A percentile compares a stretch with the other conserved stretches of the same genome.
These are phyloP conservation scores for Lodderomyces jiufengensis DNA, from an alignment of 1,139 yeast species.

Conservation along the genomic window DNA sequence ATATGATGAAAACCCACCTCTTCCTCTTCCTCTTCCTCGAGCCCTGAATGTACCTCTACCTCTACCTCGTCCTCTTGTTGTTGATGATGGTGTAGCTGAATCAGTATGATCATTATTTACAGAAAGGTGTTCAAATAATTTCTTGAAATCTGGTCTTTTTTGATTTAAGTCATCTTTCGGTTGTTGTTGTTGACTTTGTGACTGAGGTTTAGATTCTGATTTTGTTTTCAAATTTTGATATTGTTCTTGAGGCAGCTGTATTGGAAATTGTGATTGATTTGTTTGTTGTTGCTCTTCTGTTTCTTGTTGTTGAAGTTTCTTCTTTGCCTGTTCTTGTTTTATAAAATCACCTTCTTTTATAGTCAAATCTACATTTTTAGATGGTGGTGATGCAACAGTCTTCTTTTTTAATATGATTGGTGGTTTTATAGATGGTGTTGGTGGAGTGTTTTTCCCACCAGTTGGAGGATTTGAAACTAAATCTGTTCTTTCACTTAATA, in stretches of 20 bases:
- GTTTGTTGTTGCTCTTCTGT: neutral
- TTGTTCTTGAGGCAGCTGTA: too few species aligned
- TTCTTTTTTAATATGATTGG: conserved; percentile 44
- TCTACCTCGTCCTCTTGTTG: conserved; percentile 5
- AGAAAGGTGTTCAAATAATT: conserved; percentile 1
- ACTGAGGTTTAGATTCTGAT: too few species aligned
- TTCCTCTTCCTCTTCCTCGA: conserved; percentile 20
- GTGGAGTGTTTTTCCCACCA: conserved; percentile 19
- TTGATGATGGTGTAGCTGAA: neutral
- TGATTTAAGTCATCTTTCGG: too few species aligned
- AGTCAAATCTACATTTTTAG: conserved; percentile 11
- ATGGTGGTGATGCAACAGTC: conserved; percentile 15
- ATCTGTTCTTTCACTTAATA: conserved; percentile 29
- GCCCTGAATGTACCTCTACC: conserved; percentile 11
- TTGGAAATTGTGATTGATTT: neutral
- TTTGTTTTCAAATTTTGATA: too few species aligned
- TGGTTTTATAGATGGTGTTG: conserved; percentile 25
- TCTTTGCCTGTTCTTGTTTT: conserved; percentile 7
- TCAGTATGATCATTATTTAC: conserved; percentile 1
- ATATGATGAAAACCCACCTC: conserved; percentile 7
- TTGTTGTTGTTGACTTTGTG: too few species aligned
- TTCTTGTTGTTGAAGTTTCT: neutral
- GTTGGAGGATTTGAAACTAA: conserved; percentile 10
- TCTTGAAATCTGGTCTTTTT: conserved; percentile 1
- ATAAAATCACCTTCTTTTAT: conserved; percentile 11